Evolutionary conservation across 2,329 filamentous ascomycete species (phyloP), one percentile per base, ranked within the genome.

Genomic region (Verticillium alfalfae): DNA sequence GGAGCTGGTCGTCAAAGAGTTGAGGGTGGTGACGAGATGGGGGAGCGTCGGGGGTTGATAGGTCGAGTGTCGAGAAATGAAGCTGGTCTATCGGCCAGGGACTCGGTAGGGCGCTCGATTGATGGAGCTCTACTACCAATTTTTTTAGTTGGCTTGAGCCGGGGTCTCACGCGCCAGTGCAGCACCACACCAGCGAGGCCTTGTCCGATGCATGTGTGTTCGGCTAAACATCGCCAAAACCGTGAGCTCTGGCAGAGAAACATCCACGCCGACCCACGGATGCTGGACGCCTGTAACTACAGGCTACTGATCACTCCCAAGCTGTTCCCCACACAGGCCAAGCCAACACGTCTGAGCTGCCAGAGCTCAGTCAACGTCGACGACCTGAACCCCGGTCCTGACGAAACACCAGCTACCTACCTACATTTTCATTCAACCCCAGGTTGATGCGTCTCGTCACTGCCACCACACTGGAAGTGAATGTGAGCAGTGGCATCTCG

Each of bases 41-140:
- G 61, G 41, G 31, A 36, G 45, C 45, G 22, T 34, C 60, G 62
- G 57, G 62, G 57, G 62, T 60, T 62, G 62, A 54, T 36, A 49
- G 60, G 62, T 49, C 54, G 55, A 56, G 57, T 61, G 61, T 64
- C 62, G 54, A 60, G 60, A 38, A 60, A 52, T 52, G 45, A 52
- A 52, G 45, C 45, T 52, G 45, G 45, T 52, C n/a, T 52, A 52
- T 52, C 45, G 18, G 45, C 45, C 45, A 18, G n/a, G 45, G 5
- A n/a, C n/a, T 52, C n/a, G 36, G 45, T 52, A 52, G 6, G 45
- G 45, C 39, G 9, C 45, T 52, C 45, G 45, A 52, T 52, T 26
- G 59, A 58, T 60, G 62, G 62, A 63, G 64, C 62, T 64, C 62
- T 60, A 59, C 61, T 65, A 65, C 63, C 64, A 65, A 66, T 66